Evolutionary conservation across 306 rosid genomes (phyloP), one percentile per base, ranked within the genome.

Genomic region (Inga oerstediana): DNA sequence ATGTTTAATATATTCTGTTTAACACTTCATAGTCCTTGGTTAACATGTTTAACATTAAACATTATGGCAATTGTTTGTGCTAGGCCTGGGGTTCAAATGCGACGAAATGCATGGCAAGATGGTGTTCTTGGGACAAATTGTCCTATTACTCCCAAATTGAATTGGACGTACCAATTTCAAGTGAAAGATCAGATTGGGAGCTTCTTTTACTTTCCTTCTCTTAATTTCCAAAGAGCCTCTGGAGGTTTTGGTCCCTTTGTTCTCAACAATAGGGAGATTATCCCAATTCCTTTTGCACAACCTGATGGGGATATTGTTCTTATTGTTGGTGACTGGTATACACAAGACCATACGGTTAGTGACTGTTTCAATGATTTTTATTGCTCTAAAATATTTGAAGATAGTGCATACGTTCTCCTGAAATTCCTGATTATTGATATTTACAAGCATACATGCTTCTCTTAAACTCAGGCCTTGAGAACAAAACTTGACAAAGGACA

Each of bases 31-130:
- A 13, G 39, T 44, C 8, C 8, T 66, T 14, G 27, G 7, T 79
- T 56, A 37, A 44, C 74, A 4, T 72, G 13, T 32, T 79, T 15
- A 74, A 62, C 15, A 14, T 35, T 43, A 79, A 64, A 76, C 59
- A 27, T 65, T 20, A 77, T 66, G 13, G 34, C 13, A 7, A 74
- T 72, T 84, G 65, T 6, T 79, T 84, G 64, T 86, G 39, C 59
- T 83, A 95, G 98, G 98, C 54, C 97, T 45, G 99, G 99, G 56
- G 75, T 92, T 81, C 96, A 93, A 79, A 89, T 93, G 97, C 82
- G 98, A 76, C 89, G 92, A 0, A 84, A 91, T 78, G 84, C 97
- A 10, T 95, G 98, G 98, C 92, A 95, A 51, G 76, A 72, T 46
- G 59, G 76, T 44, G 89, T 89, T 81, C 83, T 83, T 34, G 93